These are phyloP conservation scores for Vitis rotundifolia DNA, from an alignment of 164 flowering plant genomes.

Conservation along the genomic window DNA sequence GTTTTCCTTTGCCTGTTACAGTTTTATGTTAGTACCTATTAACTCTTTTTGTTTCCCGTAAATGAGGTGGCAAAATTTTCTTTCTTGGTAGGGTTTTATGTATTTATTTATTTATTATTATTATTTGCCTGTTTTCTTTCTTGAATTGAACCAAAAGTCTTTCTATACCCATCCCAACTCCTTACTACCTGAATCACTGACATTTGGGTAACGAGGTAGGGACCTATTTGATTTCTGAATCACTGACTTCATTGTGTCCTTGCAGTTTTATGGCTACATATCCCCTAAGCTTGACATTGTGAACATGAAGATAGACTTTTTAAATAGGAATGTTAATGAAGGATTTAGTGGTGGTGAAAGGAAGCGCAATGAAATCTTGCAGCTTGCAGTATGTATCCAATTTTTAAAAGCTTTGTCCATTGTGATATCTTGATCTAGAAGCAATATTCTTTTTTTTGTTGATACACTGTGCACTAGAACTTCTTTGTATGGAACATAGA, in stretches of 20 bases:
- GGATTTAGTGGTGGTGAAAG: conserved; percentile 99
- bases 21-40: no score
- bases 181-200: no score
- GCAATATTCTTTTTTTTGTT: neutral
- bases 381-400: conserved; percentile 78
- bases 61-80: no score
- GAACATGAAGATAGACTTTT: conserved; percentile 80
- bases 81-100: no score
- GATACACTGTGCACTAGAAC: neutral
- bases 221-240: neutral
- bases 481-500: neutral
- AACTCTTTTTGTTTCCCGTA: no score
- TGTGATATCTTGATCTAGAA: neutral
- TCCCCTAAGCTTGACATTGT: conserved; percentile 68
- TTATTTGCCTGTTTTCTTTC: no score
- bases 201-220: neutral
- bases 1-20: no score
- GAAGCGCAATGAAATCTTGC: conserved; percentile 96
- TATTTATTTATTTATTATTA: no score
- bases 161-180: no score
- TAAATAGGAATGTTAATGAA: conserved; percentile 96
- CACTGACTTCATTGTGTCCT: conserved; percentile 10
- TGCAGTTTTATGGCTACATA: conserved; percentile 76
- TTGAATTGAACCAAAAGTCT: no score
- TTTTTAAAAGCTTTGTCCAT: neutral